Base-by-base conservation (phyloP, 352 stramenopile genomes). In the Phytophthora fragariaefolia region DNA sequence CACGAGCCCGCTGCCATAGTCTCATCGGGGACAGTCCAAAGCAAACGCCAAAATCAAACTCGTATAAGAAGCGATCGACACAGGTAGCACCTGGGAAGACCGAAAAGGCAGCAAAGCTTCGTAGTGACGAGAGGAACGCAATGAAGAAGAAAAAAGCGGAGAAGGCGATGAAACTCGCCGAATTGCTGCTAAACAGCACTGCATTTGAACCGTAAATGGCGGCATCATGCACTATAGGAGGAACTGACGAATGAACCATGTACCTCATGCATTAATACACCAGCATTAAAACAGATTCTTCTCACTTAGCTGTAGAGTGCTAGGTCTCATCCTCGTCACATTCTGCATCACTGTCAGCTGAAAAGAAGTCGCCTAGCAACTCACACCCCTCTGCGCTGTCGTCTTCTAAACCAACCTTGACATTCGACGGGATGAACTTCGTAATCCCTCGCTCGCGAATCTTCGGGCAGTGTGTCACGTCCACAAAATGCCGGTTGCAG, bases 381-480 rank as follows among this genome's bases (percentile, higher is more conserved):
- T 60, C 26, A 32, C 42, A 46, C 22, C 52, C n/a, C 36, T 50
- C 53, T 60, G 24, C 24, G n/a, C 38, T 18, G 15, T 30, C 46
- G 26, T 53, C 46, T 23, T 53, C 46, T 18, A 53, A 18, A 4
- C 46, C 24, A 18, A 53, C 46, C 46, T 40, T 38, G 24, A 40
- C 24, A 53, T 38, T 32, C 13, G 15, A 58, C 20, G 24, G 50
- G 32, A 48, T 46, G 22, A 46, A 24, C 23, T 28, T 34, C 5
- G 20, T 22, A 20, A 58, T 36, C 20, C 22, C 22, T 30, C 12
- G 49, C 20, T 52, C 27, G 18, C 10, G 43, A 20, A 62, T 62
- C 54, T 62, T 50, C 6, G 38, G 34, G 28, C 43, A 62, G n/a
- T 62, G 55, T 4, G 42, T 47, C 20, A 54, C 26, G 28, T 48